phyloP scores from a whole-genome alignment of 148 eudicot genomes.

The Fagopyrum tataricum region DNA sequence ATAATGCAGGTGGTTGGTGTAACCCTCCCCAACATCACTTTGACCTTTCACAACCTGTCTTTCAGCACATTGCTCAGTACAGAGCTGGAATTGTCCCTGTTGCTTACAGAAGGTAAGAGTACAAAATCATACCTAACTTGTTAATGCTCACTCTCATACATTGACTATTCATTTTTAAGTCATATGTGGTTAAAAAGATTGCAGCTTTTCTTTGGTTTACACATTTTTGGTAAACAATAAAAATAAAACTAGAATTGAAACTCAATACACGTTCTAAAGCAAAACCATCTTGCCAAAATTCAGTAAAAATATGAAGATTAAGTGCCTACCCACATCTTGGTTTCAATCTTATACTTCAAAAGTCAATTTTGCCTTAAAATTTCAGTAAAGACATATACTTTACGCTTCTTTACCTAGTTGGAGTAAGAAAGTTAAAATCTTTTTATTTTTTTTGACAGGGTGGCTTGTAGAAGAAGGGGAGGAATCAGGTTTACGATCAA shows the following conservation, averaged over 20 bases:
- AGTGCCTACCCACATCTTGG: too few species aligned
- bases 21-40: conserved; percentile 83
- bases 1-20: conserved; percentile 61
- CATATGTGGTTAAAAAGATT: too few species aligned
- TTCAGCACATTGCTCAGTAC: conserved; percentile 67
- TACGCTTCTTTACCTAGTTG: not conserved
- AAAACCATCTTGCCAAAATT: not conserved
- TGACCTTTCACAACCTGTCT: conserved; percentile 73
- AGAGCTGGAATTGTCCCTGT: conserved; percentile 79
- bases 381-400: not conserved
- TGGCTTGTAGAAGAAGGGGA: conserved; percentile 60
- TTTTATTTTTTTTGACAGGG: conserved; percentile 30
- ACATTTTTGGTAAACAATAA: too few species aligned
- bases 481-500: conserved; percentile 81
- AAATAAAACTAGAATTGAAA: too few species aligned
- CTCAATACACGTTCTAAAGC: too few species aligned
- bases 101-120: conserved; percentile 37
- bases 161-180: not conserved
- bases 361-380: too few species aligned
- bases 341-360: too few species aligned
- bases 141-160: not conserved
- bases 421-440: not conserved
- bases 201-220: too few species aligned
- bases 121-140: not conserved
- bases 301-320: not conserved